A percentile compares a stretch with the other conserved stretches of the same genome.
These are phyloP conservation scores for Erythrophleum fordii DNA, from an alignment of 306 rosid genomes.

Conservation along the genomic window DNA sequence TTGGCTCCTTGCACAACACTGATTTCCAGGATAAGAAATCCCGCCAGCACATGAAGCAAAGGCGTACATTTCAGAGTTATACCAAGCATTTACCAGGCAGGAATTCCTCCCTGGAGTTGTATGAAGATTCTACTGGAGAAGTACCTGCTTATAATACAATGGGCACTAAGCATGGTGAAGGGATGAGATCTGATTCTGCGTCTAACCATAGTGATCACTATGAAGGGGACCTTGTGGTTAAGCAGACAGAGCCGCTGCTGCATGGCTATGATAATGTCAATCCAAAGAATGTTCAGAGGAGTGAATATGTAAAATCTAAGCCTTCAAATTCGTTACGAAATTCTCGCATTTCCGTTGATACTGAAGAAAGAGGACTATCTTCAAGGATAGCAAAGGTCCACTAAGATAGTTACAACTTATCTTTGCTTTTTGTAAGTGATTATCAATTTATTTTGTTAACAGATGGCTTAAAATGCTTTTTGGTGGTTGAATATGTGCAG, in stretches of 20 bases:
- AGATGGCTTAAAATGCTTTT: slow-evolving; percentile 31
- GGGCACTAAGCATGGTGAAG: slow-evolving; percentile 59
- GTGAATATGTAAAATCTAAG: slow-evolving; percentile 57
- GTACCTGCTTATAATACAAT: slow-evolving; percentile 56
- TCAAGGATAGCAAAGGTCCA: slow-evolving; percentile 54
- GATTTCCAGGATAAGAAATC: slow-evolving; percentile 64
- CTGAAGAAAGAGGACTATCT: slow-evolving; percentile 58
- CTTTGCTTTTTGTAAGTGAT: slow-evolving; percentile 6
- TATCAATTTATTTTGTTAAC: slow-evolving; percentile 16
- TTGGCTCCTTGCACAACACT: slow-evolving; percentile 55
- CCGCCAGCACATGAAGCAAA: slow-evolving; percentile 47
- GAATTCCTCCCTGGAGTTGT: slow-evolving; percentile 68
- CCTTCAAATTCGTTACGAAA: slow-evolving; percentile 52
- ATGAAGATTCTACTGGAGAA: slow-evolving; percentile 64
- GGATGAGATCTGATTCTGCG: slow-evolving; percentile 59
- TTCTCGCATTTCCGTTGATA: slow-evolving; percentile 43
- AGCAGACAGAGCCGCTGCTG: slow-evolving; percentile 44
- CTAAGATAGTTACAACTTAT: slow-evolving; percentile 32
- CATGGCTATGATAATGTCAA: slow-evolving; percentile 50
- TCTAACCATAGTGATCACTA: slow-evolving; percentile 58
- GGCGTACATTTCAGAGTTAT: slow-evolving; percentile 42
- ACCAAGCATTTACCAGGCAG: slow-evolving; percentile 50
- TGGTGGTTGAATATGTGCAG: slow-evolving; percentile 44
- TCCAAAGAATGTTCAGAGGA: slow-evolving; percentile 54
- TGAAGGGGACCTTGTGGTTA: slow-evolving; percentile 55